These are phyloP conservation scores for Byssoonygena ceratinophila DNA, from an alignment of 2,329 filamentous ascomycete genomes.

Conservation along the genomic window DNA sequence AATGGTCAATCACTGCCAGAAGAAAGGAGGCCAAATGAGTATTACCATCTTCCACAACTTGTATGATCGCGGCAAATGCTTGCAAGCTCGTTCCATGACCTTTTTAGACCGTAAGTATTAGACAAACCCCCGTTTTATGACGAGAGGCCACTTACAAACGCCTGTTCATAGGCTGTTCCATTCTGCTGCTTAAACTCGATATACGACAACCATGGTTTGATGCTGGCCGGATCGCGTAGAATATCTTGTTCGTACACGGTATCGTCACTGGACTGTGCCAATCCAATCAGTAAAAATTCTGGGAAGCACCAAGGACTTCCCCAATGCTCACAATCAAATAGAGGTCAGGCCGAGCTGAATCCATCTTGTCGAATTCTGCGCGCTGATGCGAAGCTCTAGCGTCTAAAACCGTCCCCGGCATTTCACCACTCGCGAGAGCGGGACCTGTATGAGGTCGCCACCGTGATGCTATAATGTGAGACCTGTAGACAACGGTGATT, in stretches of 20 bases:
- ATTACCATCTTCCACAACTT: slow-evolving; percentile 91
- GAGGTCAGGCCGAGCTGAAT: slow-evolving; percentile 34
- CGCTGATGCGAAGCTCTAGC: slow-evolving; percentile 36
- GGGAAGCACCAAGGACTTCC: background rate
- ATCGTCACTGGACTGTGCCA: slow-evolving; percentile 66
- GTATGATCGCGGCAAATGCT: slow-evolving; percentile 83
- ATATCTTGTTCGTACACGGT: slow-evolving; percentile 95
- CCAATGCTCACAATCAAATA: slow-evolving; percentile 37
- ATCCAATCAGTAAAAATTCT: slow-evolving; percentile 25
- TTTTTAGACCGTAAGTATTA: slow-evolving; percentile 16
- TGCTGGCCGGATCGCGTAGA: slow-evolving; percentile 68
- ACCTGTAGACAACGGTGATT: slow-evolving; percentile 3
- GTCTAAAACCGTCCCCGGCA: slow-evolving; percentile 43
- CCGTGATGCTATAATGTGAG: slow-evolving; percentile 8
- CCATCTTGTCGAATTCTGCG: slow-evolving; percentile 35
- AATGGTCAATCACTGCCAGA: background rate
- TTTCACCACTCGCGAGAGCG: slow-evolving; percentile 33
- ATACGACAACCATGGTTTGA: slow-evolving; percentile 93
- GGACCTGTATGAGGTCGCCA: slow-evolving; percentile 17
- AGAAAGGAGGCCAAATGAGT: background rate
- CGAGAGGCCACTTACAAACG: slow-evolving; percentile 45
- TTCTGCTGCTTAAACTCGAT: slow-evolving; percentile 82
- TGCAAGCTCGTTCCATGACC: slow-evolving; percentile 82
- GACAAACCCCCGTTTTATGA: background rate
- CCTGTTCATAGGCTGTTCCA: slow-evolving; percentile 75